phyloP scores from a whole-genome alignment of 2,329 filamentous ascomycete species.

The Cladophialophora chaetospira region DNA sequence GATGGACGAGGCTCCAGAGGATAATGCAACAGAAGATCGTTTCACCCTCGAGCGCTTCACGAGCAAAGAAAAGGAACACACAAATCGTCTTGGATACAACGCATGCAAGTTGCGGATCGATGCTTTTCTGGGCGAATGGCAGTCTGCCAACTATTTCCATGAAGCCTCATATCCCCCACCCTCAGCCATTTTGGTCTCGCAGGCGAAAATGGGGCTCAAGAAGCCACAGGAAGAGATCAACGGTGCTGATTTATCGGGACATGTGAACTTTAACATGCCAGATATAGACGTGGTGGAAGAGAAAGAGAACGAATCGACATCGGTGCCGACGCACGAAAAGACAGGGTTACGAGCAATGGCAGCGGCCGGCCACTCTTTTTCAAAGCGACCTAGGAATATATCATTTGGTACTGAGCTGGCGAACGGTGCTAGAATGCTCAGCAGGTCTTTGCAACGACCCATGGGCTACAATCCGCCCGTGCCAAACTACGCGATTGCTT shows the following conservation, averaged over 20 bases:
- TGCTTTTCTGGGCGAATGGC: conserved; percentile 93
- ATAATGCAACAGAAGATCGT: conserved; percentile 18
- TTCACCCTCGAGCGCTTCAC: conserved; percentile 3
- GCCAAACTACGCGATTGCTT: conserved; percentile 80
- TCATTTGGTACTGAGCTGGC: conserved; percentile 30
- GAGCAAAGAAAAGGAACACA: conserved; percentile 15
- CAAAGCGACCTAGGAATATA: conserved; percentile 28
- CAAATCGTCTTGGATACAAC: conserved; percentile 26
- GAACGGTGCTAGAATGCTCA: conserved; percentile 23
- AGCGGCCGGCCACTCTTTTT: conserved; percentile 30
- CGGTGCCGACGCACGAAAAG: conserved; percentile 36
- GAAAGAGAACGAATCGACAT: conserved; percentile 37
- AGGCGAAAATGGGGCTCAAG: conserved; percentile 83
- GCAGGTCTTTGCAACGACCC: conserved; percentile 19
- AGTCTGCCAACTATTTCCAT: conserved; percentile 90
- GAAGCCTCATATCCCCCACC: conserved; percentile 85
- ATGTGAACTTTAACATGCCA: conserved; percentile 27
- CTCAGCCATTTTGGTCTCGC: conserved; percentile 82
- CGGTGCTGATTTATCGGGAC: conserved; percentile 31
- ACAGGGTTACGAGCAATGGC: conserved; percentile 32
- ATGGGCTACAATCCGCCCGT: conserved; percentile 71
- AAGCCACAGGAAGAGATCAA: conserved; percentile 69
- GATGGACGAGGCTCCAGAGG: conserved; percentile 29
- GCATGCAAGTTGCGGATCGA: conserved; percentile 69
- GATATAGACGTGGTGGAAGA: conserved; percentile 33